Evolutionary conservation across 306 rosid genomes (phyloP), one percentile per base, ranked within the genome.

Genomic region (Cucumis cinereus): DNA sequence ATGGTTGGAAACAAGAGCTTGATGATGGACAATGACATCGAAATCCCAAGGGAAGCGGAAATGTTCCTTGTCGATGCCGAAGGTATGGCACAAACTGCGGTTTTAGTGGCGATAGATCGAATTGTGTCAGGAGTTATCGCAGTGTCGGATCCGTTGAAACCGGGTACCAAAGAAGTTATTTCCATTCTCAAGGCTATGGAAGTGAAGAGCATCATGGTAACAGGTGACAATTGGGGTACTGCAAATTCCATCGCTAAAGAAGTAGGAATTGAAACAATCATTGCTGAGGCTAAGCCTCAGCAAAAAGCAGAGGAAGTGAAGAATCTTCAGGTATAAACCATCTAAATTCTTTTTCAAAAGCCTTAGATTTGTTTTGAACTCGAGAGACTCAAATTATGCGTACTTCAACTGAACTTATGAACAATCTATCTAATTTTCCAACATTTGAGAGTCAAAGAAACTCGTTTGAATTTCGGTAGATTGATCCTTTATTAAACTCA

Each of bases 141-240:
- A 23, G 89, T 92, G 66, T 89, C 98, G 30, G 98, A 92, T 71
- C 91, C 98, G 2, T 40, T 92, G 82, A 92, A 92, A 83, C 90
- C 96, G 10, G 77, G 87, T 72, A 89, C 96, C 43, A 63, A 45
- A 80, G 86, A 92, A 84, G 87, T 87, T 16, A 75, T 92, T 71
- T 86, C 96, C n/a, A 87, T 92, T 75, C 91, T 92, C 3, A 92
- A 82, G 54, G 83, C 92, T 30, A 92, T 92, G 98, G 83, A 87
- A 58, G 83, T 90, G 30, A 79, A 58, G 81, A 87, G 92, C 85
- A 86, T 92, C 64, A 86, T 92, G 92, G 90, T 90, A 67, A 92
- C 98, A 5, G 98, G 98, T 50, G 96, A 92, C 84, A 92, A 90
- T 13, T 88, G 92, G 96, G 98, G 98, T 13, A 92, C 98, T 20